Percentiles rank a stretch among this genome's conserved stretches.
Conservation (phyloP, 1,284 basidiomycete species). For the Puccinia novopanici region DNA sequence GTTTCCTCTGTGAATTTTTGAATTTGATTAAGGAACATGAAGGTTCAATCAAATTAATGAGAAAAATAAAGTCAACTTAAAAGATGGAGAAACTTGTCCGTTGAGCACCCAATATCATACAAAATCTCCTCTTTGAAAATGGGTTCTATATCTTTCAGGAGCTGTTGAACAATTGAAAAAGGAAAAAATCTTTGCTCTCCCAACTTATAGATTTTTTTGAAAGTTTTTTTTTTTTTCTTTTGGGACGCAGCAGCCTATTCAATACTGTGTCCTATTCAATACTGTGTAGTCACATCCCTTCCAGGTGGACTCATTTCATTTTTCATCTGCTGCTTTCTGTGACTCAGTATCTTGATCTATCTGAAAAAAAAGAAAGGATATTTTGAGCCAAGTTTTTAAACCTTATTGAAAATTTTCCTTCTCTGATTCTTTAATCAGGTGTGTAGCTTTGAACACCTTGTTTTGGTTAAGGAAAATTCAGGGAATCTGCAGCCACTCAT, state of each 20-base stretch:
- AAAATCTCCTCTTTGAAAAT: neutral
- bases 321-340: too few relatives aligned
- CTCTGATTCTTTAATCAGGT: too few relatives aligned
- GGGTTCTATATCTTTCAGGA: neutral
- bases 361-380: neutral
- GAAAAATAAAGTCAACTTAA: neutral
- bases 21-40: neutral
- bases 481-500: neutral
- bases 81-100: neutral
- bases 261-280: too few relatives aligned
- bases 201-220: neutral
- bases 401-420: neutral
- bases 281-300: conserved; percentile 27
- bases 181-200: neutral
- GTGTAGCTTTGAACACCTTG: neutral
- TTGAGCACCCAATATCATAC: conserved; percentile 21
- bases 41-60: neutral
- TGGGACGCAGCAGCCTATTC: neutral
- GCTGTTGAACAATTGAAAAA: neutral
- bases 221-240: neutral
- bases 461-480: neutral
- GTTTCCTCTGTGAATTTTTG: neutral
- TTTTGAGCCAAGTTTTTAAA: neutral
- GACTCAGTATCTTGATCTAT: neutral
- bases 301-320: conserved; percentile 10